A percentile compares a stretch with the other conserved stretches of the same genome.
Conservation (phyloP, 306 rosid genomes). For the Astragalus glycyphyllos region DNA sequence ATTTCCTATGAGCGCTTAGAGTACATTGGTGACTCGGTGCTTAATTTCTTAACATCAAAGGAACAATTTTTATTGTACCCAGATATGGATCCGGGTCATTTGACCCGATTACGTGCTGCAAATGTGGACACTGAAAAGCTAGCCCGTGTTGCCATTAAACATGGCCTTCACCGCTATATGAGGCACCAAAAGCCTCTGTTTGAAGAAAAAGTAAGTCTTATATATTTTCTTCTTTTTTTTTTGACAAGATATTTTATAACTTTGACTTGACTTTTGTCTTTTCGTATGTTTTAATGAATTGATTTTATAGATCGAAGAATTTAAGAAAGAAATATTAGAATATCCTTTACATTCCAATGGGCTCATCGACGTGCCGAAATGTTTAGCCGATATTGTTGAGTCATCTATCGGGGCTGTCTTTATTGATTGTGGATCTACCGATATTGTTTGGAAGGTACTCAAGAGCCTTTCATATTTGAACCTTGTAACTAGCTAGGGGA, state of each 20-base stretch:
- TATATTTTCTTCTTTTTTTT: no score
- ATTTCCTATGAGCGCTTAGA: neutral
- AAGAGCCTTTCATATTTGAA: neutral
- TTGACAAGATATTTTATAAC: no score
- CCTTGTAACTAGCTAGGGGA: no score
- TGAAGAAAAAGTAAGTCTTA: conserved; percentile 9
- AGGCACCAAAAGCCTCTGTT: neutral
- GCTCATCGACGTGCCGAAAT: neutral
- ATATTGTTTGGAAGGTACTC: neutral
- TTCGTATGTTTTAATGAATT: no score
- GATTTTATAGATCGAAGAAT: neutral
- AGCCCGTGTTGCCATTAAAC: conserved; percentile 4
- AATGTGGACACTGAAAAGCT: conserved; percentile 2
- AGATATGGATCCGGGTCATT: neutral
- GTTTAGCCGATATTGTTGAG: neutral
- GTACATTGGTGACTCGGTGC: neutral
- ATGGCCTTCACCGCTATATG: neutral
- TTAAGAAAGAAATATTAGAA: neutral
- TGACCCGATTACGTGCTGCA: neutral
- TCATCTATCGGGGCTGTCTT: neutral
- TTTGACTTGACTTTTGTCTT: no score
- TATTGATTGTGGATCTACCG: neutral
- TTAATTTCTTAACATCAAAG: neutral
- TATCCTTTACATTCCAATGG: conserved; percentile 5
- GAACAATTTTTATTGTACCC: neutral